These are phyloP conservation scores for Phialemoniopsis sp. DNA, from an alignment of 2,329 filamentous ascomycete genomes.

Conservation along the genomic window DNA sequence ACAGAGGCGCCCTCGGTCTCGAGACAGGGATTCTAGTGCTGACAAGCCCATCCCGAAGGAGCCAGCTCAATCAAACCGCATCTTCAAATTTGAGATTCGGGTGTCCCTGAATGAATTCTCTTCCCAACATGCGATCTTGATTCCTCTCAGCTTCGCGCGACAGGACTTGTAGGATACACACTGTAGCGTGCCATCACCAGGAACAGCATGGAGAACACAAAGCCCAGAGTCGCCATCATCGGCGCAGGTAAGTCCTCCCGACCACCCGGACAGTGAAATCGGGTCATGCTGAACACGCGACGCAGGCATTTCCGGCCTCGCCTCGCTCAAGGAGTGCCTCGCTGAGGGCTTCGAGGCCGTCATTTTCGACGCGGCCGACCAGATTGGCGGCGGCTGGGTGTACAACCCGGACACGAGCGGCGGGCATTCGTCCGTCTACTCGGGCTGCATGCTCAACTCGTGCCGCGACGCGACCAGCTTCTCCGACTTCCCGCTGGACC, in stretches of 20 bases:
- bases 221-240: slow-evolving; percentile 13
- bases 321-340: slow-evolving; percentile 30
- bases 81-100: too few species aligned
- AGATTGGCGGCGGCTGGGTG: slow-evolving; percentile 32
- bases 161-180: too few species aligned
- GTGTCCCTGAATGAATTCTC: too few species aligned
- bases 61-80: too few species aligned
- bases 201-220: too few species aligned
- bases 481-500: slow-evolving; percentile 33
- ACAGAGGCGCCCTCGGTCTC: too few species aligned
- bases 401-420: slow-evolving; percentile 21
- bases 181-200: too few species aligned
- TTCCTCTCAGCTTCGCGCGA: too few species aligned
- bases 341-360: slow-evolving; percentile 26
- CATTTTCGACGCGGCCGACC: slow-evolving; percentile 25
- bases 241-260: slow-evolving; percentile 13
- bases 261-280: too few species aligned
- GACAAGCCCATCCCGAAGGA: too few species aligned
- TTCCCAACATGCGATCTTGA: too few species aligned
- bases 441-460: slow-evolving; percentile 28
- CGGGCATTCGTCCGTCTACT: slow-evolving; percentile 25
- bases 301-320: slow-evolving; percentile 26
- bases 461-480: slow-evolving; percentile 30
- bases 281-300: background rate
- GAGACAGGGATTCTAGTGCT: too few species aligned